Evolutionary conservation across 768 basidiomycete genomes (phyloP), one percentile per base, ranked within the genome.

Genomic region (Pulveroboletus frians): DNA sequence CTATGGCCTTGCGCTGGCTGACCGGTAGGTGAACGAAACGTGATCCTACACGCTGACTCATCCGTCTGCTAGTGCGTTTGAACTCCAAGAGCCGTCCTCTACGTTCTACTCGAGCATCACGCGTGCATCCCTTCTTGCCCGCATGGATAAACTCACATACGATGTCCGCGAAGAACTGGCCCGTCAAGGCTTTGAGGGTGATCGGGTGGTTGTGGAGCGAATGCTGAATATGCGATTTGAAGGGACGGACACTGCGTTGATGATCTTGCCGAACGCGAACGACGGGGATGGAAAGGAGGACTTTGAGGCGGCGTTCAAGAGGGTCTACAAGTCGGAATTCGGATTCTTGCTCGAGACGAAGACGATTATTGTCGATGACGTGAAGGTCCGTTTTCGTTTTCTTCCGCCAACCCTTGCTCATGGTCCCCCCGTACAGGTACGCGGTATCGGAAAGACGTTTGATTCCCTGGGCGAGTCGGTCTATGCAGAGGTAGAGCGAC

Each of bases 161-260:
- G 74, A 80, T 21, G 92, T 93, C 13, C 73, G 67, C 45, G 63
- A 65, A 2, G 89, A 90, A 63, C 77, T 95, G n/a, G 61, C 67
- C 49, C 75, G 72, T 21, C 92, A 96, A 66, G 94, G 93, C 1
- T 95, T 96, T 63, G 78, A 81, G 59, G 81, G 74, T 10, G 72
- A 79, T 10, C 77, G 82, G n/a, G 77, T 95, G 43, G 73, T 76
- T 46, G 68, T 87, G 5, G 94, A 95, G 65, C 77, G 85, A 18
- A 85, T 86, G 83, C 71, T 92, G 38, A 92, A 92, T 61, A 92
- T 92, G 90, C 81, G 92, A 18, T 94, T 93, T 56, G 88, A 93
- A 42, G 92, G 92, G 3, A 93, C 90, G 0, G 92, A 95, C 68
- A 98, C 95, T 0, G 79, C 92, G 14, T 66, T 97, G 56, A 95